Evolutionary conservation across 176 grass and related monocot species (phyloP), one percentile per base, ranked within the genome.

Genomic region (Puccinellia tenuiflora): DNA sequence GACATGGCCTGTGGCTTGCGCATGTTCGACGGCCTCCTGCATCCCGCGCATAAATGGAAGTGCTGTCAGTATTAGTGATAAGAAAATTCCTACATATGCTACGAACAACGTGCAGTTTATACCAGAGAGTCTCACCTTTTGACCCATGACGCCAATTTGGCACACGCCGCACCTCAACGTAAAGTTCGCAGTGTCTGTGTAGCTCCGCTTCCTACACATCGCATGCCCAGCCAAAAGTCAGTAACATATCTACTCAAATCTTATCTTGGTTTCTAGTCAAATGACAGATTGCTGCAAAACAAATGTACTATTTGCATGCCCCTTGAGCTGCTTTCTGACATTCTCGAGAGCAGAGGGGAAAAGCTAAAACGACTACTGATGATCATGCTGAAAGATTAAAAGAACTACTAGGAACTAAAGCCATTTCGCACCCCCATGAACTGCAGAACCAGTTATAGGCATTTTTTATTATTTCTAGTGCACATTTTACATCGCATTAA

Each of bases 21-120:
- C 96, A 61, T 98, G 96, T 37, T 91, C 96, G 5, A 90, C 79
- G 31, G 96, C 96, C 79, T 98, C 96, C 93, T 98, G 85, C 84
- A 85, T 69, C 46, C 35, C 54, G 72, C 31, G 74, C 11, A n/a
- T 0, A 83, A 64, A 45, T 35, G 11, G 7, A 62, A 54, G 52
- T 0, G 54, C 30, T 81, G 31, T 75, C 7, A 83, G 57, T 79
- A 17, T 20, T 18, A 52, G 14, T 33, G 45, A 16, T 70, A 43
- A 17, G 0, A 18, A 20, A 48, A 15, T 62, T 25, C 15, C 42
- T 21, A 31, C 0, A 40, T 5, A 69, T 79, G 16, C 5, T 7
- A 72, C 1, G 6, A 79, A 51, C 9, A 15, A 46, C 20, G 30
- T 46, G 42, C 20, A 17, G 3, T 66, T 52, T 39, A 51, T 26